Evolutionary conservation across 495 filamentous ascomycete genomes (phyloP).

Genomic region (Talaromyces proteolyticus): DNA sequence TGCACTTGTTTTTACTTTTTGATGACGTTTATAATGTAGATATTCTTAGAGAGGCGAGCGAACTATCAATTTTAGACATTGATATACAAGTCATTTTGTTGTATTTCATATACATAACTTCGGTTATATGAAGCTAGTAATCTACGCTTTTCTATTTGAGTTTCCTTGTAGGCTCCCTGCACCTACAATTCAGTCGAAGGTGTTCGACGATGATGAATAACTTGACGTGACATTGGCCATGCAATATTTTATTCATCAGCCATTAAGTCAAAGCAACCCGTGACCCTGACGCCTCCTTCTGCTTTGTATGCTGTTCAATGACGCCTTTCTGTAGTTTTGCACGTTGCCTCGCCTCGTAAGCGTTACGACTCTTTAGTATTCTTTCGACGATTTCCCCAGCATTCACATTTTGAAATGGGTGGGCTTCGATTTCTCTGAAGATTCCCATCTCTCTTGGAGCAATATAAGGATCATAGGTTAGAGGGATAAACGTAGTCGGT

Average conservation of each 20-base stretch:
- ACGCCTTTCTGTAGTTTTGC: constrained; percentile 79
- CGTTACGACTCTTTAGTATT: constrained; percentile 75
- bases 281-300: constrained; percentile 20
- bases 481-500: constrained; percentile 83
- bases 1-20: too few species aligned
- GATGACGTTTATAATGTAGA: too few species aligned
- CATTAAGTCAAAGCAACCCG: too few species aligned
- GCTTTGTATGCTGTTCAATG: constrained; percentile 51
- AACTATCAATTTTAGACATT: too few species aligned
- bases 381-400: constrained; percentile 85
- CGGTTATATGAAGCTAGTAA: too few species aligned
- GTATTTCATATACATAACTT: too few species aligned
- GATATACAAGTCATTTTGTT: too few species aligned
- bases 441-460: constrained; percentile 74
- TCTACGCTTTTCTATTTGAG: not conserved
- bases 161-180: not conserved
- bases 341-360: constrained; percentile 87
- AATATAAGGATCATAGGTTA: constrained; percentile 79
- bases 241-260: not conserved
- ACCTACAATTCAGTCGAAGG: not conserved
- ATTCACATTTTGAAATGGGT: constrained; percentile 83
- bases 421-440: constrained; percentile 63
- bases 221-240: too few species aligned
- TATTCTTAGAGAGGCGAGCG: too few species aligned
- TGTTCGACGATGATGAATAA: not conserved